Conservation (phyloP, 441 rosid species). For the Pelargonium australe region DNA sequence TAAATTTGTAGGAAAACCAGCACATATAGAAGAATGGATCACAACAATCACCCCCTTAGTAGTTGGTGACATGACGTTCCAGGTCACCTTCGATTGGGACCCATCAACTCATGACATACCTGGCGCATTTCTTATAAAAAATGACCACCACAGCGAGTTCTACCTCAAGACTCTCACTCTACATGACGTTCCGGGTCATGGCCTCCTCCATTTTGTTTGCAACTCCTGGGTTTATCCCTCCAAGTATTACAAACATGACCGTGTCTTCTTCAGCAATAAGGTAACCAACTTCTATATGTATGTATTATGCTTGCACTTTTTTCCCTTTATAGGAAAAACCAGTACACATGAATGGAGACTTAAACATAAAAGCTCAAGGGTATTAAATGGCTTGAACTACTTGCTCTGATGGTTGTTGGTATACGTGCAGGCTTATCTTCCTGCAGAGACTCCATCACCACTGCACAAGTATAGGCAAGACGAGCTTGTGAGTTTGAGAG, state of each 20-base stretch:
- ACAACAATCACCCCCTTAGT: conserved; percentile 35
- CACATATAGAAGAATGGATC: conserved; percentile 58
- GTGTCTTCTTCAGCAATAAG: conserved; percentile 53
- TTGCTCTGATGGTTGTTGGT: no score
- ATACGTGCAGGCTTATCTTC: conserved; percentile 41
- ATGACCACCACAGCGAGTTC: conserved; percentile 41
- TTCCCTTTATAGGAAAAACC: no score
- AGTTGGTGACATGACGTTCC: conserved; percentile 60
- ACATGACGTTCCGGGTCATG: conserved; percentile 19
- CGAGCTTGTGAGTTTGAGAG: conserved; percentile 49
- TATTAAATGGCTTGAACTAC: no score
- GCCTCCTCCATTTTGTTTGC: conserved; percentile 46
- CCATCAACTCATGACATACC: conserved; percentile 39
- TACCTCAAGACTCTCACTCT: conserved; percentile 48
- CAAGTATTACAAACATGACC: conserved; percentile 29
- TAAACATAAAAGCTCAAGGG: no score
- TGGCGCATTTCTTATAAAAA: conserved; percentile 42
- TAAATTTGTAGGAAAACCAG: conserved; percentile 42
- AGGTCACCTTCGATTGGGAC: conserved; percentile 53
- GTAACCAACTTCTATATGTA: no score
- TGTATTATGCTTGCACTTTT: no score
- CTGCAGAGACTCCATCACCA: conserved; percentile 42
- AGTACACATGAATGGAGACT: no score
- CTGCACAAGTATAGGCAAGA: conserved; percentile 36
- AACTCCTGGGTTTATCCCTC: conserved; percentile 68